These are phyloP conservation scores for Cordyceps farinosa DNA, from an alignment of 2,329 filamentous ascomycete genomes.

Conservation along the genomic window DNA sequence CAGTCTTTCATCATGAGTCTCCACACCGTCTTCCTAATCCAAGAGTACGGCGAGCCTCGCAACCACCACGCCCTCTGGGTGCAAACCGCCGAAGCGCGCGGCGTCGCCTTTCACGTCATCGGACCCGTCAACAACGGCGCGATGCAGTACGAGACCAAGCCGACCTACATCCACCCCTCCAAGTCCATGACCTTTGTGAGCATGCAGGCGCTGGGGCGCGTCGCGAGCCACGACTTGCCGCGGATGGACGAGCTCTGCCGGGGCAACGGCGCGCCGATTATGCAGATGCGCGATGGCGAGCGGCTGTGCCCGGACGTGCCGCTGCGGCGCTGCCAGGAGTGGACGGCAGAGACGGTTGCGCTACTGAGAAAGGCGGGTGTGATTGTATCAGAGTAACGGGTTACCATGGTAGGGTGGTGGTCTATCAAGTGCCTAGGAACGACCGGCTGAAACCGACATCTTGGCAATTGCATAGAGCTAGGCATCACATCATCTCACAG, in stretches of 20 bases:
- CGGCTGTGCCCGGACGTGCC: neutral
- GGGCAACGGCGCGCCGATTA: neutral
- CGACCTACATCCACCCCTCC: neutral
- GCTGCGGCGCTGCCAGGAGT: constrained; percentile 2
- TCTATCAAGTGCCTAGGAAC: too few relatives aligned
- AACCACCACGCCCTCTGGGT: constrained; percentile 6
- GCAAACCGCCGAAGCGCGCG: neutral
- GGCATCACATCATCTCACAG: too few relatives aligned
- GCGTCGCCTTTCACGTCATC: neutral
- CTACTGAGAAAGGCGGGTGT: neutral
- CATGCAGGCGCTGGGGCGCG: neutral
- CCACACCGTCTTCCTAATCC: neutral
- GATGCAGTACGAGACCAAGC: neutral
- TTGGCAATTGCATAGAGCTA: too few relatives aligned
- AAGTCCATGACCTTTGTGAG: neutral
- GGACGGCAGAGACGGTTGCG: neutral
- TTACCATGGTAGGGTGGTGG: too few relatives aligned
- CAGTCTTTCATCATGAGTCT: neutral
- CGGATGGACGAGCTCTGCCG: neutral
- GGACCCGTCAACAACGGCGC: neutral
- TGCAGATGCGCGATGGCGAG: neutral
- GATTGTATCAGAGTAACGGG: neutral
- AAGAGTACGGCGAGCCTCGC: neutral
- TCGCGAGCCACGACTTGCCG: neutral
- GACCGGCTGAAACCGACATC: too few relatives aligned